phyloP scores from a whole-genome alignment of 306 rosid species.

The Alnus rubra region DNA sequence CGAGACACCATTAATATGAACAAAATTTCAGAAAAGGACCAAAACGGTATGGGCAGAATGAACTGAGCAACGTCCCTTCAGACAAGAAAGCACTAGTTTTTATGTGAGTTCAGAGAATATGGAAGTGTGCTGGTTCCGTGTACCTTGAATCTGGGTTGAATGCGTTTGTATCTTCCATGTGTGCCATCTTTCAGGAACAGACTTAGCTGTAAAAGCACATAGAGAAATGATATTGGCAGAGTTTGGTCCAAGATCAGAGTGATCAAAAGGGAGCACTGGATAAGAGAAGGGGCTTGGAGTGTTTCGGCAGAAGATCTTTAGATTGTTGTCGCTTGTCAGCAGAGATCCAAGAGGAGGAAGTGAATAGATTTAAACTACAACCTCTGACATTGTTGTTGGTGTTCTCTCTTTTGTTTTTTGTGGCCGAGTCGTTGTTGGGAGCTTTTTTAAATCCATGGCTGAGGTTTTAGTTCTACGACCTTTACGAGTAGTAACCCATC shows the following conservation, averaged over 20 bases:
- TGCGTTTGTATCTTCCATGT: conserved; percentile 39
- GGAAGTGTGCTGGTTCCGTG: conserved; percentile 59
- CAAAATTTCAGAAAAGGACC: conserved; percentile 50
- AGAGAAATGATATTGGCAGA: conserved; percentile 58
- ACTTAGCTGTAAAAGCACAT: conserved; percentile 82
- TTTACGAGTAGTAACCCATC: conserved; percentile 39
- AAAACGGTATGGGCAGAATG: conserved; percentile 76
- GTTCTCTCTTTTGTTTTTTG: conserved; percentile 37
- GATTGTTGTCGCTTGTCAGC: conserved; percentile 61
- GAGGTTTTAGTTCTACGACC: conserved; percentile 52
- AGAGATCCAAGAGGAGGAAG: conserved; percentile 67
- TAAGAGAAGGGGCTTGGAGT: conserved; percentile 61
- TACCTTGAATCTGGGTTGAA: conserved; percentile 68
- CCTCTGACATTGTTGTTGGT: conserved; percentile 66
- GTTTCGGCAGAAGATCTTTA: conserved; percentile 59
- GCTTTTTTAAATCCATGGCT: conserved; percentile 46
- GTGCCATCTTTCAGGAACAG: conserved; percentile 60
- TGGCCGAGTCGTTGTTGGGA: conserved; percentile 36
- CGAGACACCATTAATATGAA: conserved; percentile 59
- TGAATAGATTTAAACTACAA: conserved; percentile 58
- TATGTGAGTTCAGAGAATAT: conserved; percentile 76
- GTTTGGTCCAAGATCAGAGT: conserved; percentile 58
- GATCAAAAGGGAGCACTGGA: conserved; percentile 55
- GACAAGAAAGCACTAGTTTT: conserved; percentile 52
- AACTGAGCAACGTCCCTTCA: conserved; percentile 54